Conservation (phyloP, 2,329 filamentous ascomycete species). For the Nectriaceae sp. region DNA sequence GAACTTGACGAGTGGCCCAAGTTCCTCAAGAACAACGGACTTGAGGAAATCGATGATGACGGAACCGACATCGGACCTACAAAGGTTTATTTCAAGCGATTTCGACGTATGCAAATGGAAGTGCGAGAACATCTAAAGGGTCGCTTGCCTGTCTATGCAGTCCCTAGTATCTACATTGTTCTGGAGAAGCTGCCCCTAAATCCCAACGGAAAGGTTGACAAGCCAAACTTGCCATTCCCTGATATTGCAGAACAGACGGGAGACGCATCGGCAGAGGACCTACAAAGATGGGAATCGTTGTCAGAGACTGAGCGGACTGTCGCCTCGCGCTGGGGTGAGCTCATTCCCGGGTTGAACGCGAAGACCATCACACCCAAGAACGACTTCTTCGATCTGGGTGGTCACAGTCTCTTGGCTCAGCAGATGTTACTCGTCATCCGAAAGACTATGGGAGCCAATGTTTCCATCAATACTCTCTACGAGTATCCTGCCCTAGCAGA, state of each 20-base stretch:
- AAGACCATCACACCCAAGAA: slow-evolving; percentile 54
- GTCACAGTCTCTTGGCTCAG: slow-evolving; percentile 59
- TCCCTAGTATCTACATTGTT: slow-evolving; percentile 37
- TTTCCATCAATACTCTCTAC: slow-evolving; percentile 36
- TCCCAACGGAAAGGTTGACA: slow-evolving; percentile 80
- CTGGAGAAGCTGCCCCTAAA: slow-evolving; percentile 63
- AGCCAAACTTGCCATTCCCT: slow-evolving; percentile 76
- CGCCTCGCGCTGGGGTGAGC: slow-evolving; percentile 65
- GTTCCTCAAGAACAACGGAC: slow-evolving; percentile 60
- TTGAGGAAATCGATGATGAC: slow-evolving; percentile 58
- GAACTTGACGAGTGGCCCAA: slow-evolving; percentile 64
- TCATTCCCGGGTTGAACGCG: slow-evolving; percentile 67
- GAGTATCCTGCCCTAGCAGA: slow-evolving; percentile 28
- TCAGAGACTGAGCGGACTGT: slow-evolving; percentile 41
- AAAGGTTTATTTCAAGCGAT: slow-evolving; percentile 46
- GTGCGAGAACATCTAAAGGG: slow-evolving; percentile 32
- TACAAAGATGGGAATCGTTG: slow-evolving; percentile 54
- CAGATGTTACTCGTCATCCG: slow-evolving; percentile 68
- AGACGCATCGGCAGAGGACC: slow-evolving; percentile 37
- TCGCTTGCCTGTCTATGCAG: slow-evolving; percentile 33
- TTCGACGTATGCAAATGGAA: slow-evolving; percentile 48
- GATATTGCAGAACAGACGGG: slow-evolving; percentile 66
- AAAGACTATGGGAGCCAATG: slow-evolving; percentile 30
- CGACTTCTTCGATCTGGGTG: slow-evolving; percentile 43
- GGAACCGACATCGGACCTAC: slow-evolving; percentile 47